A percentile compares a stretch with the other conserved stretches of the same genome.
Evolutionary conservation across 768 basidiomycete species (phyloP).

Genomic region (Pleurotus citrinopileatus): DNA sequence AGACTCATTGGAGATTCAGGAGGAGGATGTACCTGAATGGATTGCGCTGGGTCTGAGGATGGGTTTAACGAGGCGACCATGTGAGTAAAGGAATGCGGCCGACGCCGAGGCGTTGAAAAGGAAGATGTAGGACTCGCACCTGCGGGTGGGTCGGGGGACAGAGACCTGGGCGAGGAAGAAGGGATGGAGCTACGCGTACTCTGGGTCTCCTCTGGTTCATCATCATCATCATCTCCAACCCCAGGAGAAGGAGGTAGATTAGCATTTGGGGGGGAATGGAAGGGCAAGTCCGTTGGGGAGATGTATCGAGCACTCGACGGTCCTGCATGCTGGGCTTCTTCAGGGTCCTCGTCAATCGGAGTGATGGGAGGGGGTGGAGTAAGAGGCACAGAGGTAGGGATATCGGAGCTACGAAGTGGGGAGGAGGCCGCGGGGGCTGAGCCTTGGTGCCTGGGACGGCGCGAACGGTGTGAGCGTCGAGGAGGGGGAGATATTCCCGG

Average conservation of each 20-base stretch:
- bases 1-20: constrained; percentile 78
- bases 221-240: constrained; percentile 19
- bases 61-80: constrained; percentile 52
- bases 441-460: constrained; percentile 45
- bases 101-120: constrained; percentile 72
- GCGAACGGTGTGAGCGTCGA: constrained; percentile 60
- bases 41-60: constrained; percentile 62
- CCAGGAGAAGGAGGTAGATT: constrained; percentile 36
- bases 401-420: constrained; percentile 55
- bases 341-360: constrained; percentile 67
- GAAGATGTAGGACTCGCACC: constrained; percentile 85
- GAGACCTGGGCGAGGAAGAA: constrained; percentile 51
- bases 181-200: constrained; percentile 35
- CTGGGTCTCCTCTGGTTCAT: constrained; percentile 21
- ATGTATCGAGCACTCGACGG: constrained; percentile 52
- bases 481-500: constrained; percentile 44
- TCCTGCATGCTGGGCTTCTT: constrained; percentile 42
- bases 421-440: constrained; percentile 54
- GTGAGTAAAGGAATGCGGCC: constrained; percentile 65
- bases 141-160: constrained; percentile 58
- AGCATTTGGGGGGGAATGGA: constrained; percentile 49
- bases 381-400: constrained; percentile 36
- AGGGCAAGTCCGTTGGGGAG: constrained; percentile 63
- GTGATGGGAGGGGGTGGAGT: constrained; percentile 72
- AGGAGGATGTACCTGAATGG: constrained; percentile 71